Evolutionary conservation across 192 early-diverging fungal species (phyloP), one percentile per base, ranked within the genome.

Genomic region (Coemansia javaensis): DNA sequence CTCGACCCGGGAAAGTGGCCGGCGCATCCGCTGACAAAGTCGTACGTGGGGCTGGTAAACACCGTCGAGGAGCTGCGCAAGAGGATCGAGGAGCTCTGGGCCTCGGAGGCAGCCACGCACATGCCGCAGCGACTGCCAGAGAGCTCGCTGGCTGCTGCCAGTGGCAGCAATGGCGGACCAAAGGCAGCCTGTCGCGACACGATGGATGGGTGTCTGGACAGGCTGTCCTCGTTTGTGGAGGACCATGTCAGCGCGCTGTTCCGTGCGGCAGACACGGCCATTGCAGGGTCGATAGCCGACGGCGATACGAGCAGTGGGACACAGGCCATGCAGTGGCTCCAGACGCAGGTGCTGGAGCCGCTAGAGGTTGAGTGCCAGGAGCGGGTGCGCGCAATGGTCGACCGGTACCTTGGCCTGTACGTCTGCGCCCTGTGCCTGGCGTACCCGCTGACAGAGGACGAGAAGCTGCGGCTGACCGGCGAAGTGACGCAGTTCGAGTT

Each of bases 401-500:
- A 42, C 1, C 47, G 48, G 17, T 43, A 52, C 22, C 38, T 51
- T 16, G 16, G 37, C 11, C 20, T 49, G 10, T 68, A 61, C 32
- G 20, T 49, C 3, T 32, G 36, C 8, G 24, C 33, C 1, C 44
- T 47, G 1, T 50, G 57, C 16, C 52, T 55, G 22, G 30, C 48
- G 0, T 61, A 47, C 20, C 65, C 65, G 30, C 47, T 68, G 12
- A 68, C 41, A 2, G 65, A 68, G 25, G 50, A 46, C 3, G 48
- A 53, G 1, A 68, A 52, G 12, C 53, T 68, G 34, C 38, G 40
- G 5, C 33, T 61, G 25, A 59, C 53, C 9, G 65, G 33, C 12
- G 48, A 56, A 11, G 53, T 38, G 10, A 50, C 65, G 32, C 65
- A 55, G 43, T 51, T 68, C 28, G 65, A 68, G 53, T 68, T 68